These are phyloP conservation scores for Camellia japonica DNA, from an alignment of 148 eudicot genomes.

Conservation along the genomic window DNA sequence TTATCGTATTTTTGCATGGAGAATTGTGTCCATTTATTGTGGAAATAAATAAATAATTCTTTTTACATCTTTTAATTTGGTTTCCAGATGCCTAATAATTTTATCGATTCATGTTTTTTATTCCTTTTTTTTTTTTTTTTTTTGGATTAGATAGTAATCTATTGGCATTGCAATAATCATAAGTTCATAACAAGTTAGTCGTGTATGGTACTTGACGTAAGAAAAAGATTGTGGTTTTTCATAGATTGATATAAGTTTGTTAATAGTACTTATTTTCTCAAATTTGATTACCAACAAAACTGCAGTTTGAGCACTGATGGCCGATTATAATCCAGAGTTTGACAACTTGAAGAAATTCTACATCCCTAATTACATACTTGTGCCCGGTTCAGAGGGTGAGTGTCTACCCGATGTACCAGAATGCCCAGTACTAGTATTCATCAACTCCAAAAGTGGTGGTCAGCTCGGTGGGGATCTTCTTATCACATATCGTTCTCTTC, in stretches of 20 bases:
- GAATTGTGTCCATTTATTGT: not conserved
- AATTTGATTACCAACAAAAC: not conserved
- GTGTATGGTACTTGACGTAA: not conserved
- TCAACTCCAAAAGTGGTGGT: slow-evolving; percentile 97
- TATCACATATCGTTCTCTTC: slow-evolving; percentile 63
- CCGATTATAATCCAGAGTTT: slow-evolving; percentile 25
- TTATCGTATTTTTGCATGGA: not conserved
- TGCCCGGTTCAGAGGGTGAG: slow-evolving; percentile 32
- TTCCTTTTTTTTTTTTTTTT: not conserved
- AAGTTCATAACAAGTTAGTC: not conserved
- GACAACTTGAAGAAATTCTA: slow-evolving; percentile 45
- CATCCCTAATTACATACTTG: slow-evolving; percentile 71
- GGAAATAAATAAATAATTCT: not conserved
- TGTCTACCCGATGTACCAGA: slow-evolving; percentile 36
- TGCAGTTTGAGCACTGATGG: slow-evolving; percentile 44
- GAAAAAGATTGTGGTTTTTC: not conserved
- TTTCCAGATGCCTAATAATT: not conserved
- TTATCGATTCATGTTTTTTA: not conserved
- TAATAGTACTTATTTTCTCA: not conserved
- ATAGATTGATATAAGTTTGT: not conserved
- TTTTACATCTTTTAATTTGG: not conserved
- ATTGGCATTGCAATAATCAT: not conserved
- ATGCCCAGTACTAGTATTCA: slow-evolving; percentile 77
- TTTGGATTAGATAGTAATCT: not conserved
- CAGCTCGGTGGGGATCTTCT: slow-evolving; percentile 94